Percentiles rank a stretch among this genome's conserved stretches.
phyloP scores from a whole-genome alignment of 2,329 filamentous ascomycete species.

The Pezicula rhizophila region DNA sequence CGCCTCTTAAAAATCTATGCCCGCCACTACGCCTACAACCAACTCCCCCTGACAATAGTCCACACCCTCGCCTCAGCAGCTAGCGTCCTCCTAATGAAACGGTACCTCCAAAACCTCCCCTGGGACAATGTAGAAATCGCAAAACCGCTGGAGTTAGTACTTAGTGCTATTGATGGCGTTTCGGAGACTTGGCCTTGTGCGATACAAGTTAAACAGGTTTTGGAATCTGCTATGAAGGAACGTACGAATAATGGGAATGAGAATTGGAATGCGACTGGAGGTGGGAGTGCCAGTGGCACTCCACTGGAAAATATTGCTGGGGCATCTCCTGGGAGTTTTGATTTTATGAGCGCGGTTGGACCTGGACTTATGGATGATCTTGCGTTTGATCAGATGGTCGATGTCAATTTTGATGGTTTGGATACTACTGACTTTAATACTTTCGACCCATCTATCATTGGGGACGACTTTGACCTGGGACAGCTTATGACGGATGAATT shows the following conservation, averaged over 20 bases:
- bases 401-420: constrained; percentile 5
- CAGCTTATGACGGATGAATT: not conserved
- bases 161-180: constrained; percentile 45
- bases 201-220: constrained; percentile 33
- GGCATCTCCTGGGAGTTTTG: constrained; percentile 11
- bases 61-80: constrained; percentile 43
- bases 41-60: constrained; percentile 41
- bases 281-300: not conserved
- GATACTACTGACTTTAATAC: too few relatives aligned
- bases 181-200: constrained; percentile 43
- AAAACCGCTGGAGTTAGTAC: constrained; percentile 40
- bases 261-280: too few relatives aligned
- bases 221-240: constrained; percentile 15
- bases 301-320: not conserved
- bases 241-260: not conserved
- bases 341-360: constrained; percentile 10
- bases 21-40: constrained; percentile 37
- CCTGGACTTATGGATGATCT: constrained; percentile 3
- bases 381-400: constrained; percentile 6
- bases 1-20: constrained; percentile 38
- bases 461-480: not conserved
- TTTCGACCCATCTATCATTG: not conserved
- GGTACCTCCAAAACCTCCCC: constrained; percentile 31
- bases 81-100: constrained; percentile 40
- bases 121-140: constrained; percentile 42